Evolutionary conservation across 345 rosid species (phyloP).

Genomic region (Euphorbia tirucalli): DNA sequence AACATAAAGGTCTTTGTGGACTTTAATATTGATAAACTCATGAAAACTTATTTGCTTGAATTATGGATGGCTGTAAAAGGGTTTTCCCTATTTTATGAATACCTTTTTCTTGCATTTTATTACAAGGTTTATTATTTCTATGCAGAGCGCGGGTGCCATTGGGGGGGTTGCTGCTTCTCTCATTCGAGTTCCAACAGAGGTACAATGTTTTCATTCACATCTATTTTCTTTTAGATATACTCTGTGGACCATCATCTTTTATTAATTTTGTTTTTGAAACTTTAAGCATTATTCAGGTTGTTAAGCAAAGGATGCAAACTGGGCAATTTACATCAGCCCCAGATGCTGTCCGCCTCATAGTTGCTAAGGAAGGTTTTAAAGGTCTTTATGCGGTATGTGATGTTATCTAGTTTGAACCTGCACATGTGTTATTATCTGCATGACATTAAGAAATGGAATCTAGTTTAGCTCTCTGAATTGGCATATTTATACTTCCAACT

Average conservation of each 20-base stretch:
- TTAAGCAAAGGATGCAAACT: conserved; percentile 94
- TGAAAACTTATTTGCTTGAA: conserved; percentile 10
- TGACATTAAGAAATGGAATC: background rate
- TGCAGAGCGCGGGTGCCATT: conserved; percentile 89
- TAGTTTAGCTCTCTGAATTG: background rate
- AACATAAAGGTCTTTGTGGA: background rate
- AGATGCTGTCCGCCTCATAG: conserved; percentile 71
- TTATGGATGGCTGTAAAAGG: background rate
- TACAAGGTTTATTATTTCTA: conserved; percentile 14
- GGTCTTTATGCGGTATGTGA: conserved; percentile 85
- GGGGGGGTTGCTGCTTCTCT: conserved; percentile 96
- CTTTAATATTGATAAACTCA: background rate
- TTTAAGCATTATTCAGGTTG: conserved; percentile 53
- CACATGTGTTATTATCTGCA: background rate
- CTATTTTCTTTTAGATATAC: background rate
- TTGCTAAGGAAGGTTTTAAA: conserved; percentile 71
- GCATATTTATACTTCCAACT: background rate
- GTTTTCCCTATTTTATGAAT: background rate
- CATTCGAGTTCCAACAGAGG: conserved; percentile 96
- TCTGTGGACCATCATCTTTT: background rate
- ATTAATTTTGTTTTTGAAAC: background rate
- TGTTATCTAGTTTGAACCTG: background rate
- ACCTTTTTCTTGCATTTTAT: conserved; percentile 13
- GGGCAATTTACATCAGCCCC: conserved; percentile 88
- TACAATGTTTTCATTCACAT: conserved; percentile 15